Evolutionary conservation across 306 rosid species (phyloP), one percentile per base, ranked within the genome.

Genomic region (Fragaria ananassa): DNA sequence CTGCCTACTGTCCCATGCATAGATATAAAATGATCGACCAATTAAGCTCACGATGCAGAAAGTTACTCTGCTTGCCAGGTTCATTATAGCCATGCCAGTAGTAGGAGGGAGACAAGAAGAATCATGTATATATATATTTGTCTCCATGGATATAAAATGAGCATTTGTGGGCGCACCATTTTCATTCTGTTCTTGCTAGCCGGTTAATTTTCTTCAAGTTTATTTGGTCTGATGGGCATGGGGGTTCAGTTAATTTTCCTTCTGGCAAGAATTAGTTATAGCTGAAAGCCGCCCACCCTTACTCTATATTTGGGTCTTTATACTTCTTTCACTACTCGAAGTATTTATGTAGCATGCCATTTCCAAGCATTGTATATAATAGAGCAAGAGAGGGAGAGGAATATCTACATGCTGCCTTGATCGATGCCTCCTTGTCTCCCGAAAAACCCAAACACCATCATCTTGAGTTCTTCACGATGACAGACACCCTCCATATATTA

Each of bases 361-460:
- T 62, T 62, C 68, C 68, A 62, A 60, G 65, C 17, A 60, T 25
- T 58, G 9, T 57, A 57, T 57, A 8, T 25, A 18, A 31, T 4
- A 12, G 47, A 0, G 47, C 47, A 44, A 4, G 7, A 1, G 56
- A 50, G 8, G 10, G n/a, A 50, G 56, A 13, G n/a, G 42, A 13
- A 62, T 62, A 62, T 13, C 9, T 11, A 61, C 39, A 6, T 29
- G 17, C 44, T 31, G 68, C 68, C 44, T 27, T 62, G 39, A 31
- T 31, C 34, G 25, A 31, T 62, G 68, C 68, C 21, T 31, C 42
- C 68, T 62, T 62, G 44, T 62, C 68, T 62, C 68, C 68, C 18
- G 11, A 5, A 27, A 27, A 12, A 31, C 34, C 11, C 37, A 19
- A 7, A 31, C 21, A 31, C 14, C 14, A 58, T 58, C 5, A 58